Conservation (phyloP, 352 stramenopile species). For the Pythium guiyangense region DNA sequence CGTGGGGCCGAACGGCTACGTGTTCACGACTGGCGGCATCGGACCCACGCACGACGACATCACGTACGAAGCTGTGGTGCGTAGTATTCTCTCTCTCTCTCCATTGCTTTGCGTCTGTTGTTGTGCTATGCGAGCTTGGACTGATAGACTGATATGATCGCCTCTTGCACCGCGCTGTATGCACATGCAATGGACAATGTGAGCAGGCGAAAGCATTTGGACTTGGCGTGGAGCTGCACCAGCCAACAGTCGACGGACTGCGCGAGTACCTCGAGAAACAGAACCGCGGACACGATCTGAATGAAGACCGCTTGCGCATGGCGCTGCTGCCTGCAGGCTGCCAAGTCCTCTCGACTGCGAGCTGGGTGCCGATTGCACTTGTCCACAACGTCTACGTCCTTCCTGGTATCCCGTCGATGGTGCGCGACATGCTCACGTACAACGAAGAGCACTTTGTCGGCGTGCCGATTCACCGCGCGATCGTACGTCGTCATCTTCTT, state of each 20-base stretch:
- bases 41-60: constrained; percentile 86
- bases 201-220: constrained; percentile 70
- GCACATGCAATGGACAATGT: too few relatives aligned
- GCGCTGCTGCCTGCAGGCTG: constrained; percentile 58
- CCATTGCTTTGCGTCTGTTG: background rate
- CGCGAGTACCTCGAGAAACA: constrained; percentile 33
- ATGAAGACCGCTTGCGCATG: constrained; percentile 71
- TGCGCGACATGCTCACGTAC: constrained; percentile 76
- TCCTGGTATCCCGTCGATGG: constrained; percentile 74
- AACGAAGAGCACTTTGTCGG: constrained; percentile 79
- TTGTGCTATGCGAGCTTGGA: background rate
- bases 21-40: constrained; percentile 85
- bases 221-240: constrained; percentile 55
- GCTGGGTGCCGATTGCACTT: constrained; percentile 73
- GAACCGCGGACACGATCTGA: constrained; percentile 35
- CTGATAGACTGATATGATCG: background rate
- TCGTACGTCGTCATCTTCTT: constrained; percentile 27
- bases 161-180: too few relatives aligned
- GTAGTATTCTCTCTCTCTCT: background rate
- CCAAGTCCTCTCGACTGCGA: constrained; percentile 42
- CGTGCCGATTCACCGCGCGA: constrained; percentile 68
- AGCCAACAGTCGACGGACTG: constrained; percentile 59
- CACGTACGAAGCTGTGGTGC: constrained; percentile 80
- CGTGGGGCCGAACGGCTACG: constrained; percentile 68
- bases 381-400: constrained; percentile 85